phyloP scores from a whole-genome alignment of 163 green algal species.

The Chlorella variabilis region DNA sequence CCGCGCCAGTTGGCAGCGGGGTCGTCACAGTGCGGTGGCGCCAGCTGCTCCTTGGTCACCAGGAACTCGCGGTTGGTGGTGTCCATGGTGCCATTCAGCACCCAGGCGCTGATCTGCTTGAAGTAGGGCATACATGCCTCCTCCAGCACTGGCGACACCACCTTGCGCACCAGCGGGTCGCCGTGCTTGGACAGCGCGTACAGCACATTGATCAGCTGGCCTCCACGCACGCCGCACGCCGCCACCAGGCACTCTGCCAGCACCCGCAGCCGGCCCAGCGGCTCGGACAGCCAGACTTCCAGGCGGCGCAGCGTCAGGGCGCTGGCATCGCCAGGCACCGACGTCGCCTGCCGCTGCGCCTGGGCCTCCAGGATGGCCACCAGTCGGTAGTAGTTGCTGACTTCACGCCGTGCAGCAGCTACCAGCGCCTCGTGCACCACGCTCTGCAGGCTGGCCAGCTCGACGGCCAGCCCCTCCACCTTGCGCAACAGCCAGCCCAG shows the following conservation, averaged over 20 bases:
- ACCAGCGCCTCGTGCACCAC: constrained; percentile 61
- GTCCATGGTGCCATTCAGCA: constrained; percentile 59
- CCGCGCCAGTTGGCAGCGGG: constrained; percentile 27
- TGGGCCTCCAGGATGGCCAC: constrained; percentile 68
- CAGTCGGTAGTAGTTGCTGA: constrained; percentile 62
- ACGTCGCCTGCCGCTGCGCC: constrained; percentile 31
- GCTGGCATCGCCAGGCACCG: background rate
- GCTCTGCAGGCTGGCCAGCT: constrained; percentile 22
- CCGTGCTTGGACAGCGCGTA: constrained; percentile 62
- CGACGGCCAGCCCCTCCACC: constrained; percentile 23
- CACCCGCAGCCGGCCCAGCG: constrained; percentile 49
- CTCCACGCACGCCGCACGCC: constrained; percentile 35
- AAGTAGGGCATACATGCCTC: constrained; percentile 51
- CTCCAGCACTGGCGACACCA: constrained; percentile 46
- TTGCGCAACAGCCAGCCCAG: constrained; percentile 39
- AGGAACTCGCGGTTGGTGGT: constrained; percentile 32
- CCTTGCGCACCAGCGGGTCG: constrained; percentile 51
- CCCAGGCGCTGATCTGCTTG: constrained; percentile 51
- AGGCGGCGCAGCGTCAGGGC: constrained; percentile 62
- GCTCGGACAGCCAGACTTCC: constrained; percentile 67
- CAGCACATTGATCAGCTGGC: constrained; percentile 52
- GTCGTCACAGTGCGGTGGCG: constrained; percentile 21
- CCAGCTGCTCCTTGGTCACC: constrained; percentile 24
- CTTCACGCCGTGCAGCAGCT: constrained; percentile 53
- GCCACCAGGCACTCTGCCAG: constrained; percentile 58